phyloP scores from a whole-genome alignment of 2,329 filamentous ascomycete genomes.

The Fusarium sacchari region DNA sequence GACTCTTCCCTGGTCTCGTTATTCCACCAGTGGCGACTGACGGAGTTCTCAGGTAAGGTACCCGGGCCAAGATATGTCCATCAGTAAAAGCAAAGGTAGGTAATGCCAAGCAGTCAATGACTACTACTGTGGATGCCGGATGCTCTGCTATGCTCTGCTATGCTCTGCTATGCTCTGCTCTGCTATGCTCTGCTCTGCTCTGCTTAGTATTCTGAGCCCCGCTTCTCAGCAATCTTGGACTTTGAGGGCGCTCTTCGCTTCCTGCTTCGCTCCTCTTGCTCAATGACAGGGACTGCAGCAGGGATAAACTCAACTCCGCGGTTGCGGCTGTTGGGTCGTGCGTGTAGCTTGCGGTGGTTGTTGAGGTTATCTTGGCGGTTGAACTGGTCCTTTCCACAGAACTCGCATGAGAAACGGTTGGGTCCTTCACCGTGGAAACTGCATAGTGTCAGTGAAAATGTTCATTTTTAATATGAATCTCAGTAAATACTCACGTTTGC shows the following conservation, averaged over 20 bases:
- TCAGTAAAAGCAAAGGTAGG: background rate
- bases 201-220: slow-evolving; percentile 46
- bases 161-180: no score
- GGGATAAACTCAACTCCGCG: slow-evolving; percentile 54
- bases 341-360: slow-evolving; percentile 55
- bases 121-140: no score
- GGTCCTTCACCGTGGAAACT: slow-evolving; percentile 53
- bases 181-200: no score
- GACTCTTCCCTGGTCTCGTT: slow-evolving; percentile 19
- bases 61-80: slow-evolving; percentile 19
- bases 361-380: slow-evolving; percentile 56
- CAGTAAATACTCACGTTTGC: slow-evolving; percentile 56
- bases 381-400: slow-evolving; percentile 55
- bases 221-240: slow-evolving; percentile 49
- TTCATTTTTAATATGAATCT: background rate
- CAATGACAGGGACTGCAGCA: slow-evolving; percentile 52
- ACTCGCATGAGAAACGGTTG: slow-evolving; percentile 54
- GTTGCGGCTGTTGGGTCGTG: slow-evolving; percentile 52
- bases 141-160: no score
- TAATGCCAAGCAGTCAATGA: background rate
- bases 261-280: slow-evolving; percentile 53
- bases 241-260: slow-evolving; percentile 53
- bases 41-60: slow-evolving; percentile 36
- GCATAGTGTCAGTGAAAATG: background rate
- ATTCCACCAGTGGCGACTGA: slow-evolving; percentile 11